Evolutionary conservation across 1,284 basidiomycete genomes (phyloP).

Genomic region (Apiotrichum siamense): DNA sequence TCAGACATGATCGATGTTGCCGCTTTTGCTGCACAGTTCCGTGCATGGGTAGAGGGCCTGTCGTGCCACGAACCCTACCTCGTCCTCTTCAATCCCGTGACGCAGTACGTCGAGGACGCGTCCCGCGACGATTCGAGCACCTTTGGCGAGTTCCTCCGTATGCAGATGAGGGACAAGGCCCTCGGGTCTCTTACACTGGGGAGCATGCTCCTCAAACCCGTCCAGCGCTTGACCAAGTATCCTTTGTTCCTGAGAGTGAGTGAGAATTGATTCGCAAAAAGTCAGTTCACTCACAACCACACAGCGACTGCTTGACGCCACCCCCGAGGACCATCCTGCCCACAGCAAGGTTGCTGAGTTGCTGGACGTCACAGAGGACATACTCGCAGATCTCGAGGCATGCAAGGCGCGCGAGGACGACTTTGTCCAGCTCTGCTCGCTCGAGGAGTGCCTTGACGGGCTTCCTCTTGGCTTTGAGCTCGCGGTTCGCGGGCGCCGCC

Average conservation of each 20-base stretch:
- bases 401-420: conserved; percentile 79
- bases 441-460: conserved; percentile 58
- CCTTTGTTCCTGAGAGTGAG: conserved; percentile 67
- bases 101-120: conserved; percentile 55
- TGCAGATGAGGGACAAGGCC: conserved; percentile 65
- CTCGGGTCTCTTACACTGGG: conserved; percentile 61
- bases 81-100: conserved; percentile 61
- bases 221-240: conserved; percentile 66
- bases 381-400: conserved; percentile 68
- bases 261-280: conserved; percentile 11
- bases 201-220: conserved; percentile 66
- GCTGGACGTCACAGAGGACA: conserved; percentile 59
- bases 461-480: conserved; percentile 55
- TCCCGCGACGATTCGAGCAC: conserved; percentile 57
- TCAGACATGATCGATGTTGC: conserved; percentile 45
- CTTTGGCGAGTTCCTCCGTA: conserved; percentile 74
- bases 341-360: conserved; percentile 62
- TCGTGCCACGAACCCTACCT: conserved; percentile 82
- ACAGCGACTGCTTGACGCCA: conserved; percentile 63
- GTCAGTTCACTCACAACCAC: not conserved
- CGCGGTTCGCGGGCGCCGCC: conserved; percentile 62
- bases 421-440: conserved; percentile 62
- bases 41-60: conserved; percentile 58
- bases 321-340: conserved; percentile 63
- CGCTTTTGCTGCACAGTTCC: conserved; percentile 56